Evolutionary conservation across 495 filamentous ascomycete species (phyloP), one percentile per base, ranked within the genome.

Genomic region (Ascobolus immersus): DNA sequence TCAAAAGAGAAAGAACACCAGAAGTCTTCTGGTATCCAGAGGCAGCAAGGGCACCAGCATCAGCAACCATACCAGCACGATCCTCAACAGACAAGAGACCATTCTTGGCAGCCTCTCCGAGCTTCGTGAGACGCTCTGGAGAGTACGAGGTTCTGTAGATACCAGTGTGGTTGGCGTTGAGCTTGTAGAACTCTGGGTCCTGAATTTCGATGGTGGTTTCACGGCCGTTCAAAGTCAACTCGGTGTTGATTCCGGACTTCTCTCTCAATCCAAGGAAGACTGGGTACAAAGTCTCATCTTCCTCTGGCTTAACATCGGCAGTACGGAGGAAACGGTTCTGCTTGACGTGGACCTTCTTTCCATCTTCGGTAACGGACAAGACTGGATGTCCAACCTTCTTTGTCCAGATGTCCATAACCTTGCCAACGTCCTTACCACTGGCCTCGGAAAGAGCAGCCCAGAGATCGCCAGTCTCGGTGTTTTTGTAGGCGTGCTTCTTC

Each of bases 1-100:
- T 70, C 35, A 96, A 59, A 4, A 96, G 64, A 33, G 71, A 79
- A 12, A 96, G 57, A 34, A 92, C 59, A 10, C 78, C 79, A 11
- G 84, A 92, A 3, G 86, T 91, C 52, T 72, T 80, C 53, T 91
- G 79, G 52, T 86, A 92, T 19, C 84, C 84, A 11, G 79, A 82
- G 4, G 76, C 63, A 35, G 84, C 77, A 41, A 96, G 60, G 27
- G 86, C 79, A 42, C 81, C 82, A 8, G 86, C 78, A 50, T 96
- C 86, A 19, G 82, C 82, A 41, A 96, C 74, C 73, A 96, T 79
- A 48, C 86, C 86, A 28, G 82, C 80, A 31, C 84, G 70, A 50
- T 93, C 84, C 52, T 91, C 78, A 21, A 86, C 76, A n/a, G 66
- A 76, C 24, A 96, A 59, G n/a, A 84, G 59, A 1, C 77, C 79